Percentiles rank a stretch among this genome's conserved stretches.
phyloP scores from a whole-genome alignment of 2,329 filamentous ascomycete species.

The Mollisiaceae sp. region DNA sequence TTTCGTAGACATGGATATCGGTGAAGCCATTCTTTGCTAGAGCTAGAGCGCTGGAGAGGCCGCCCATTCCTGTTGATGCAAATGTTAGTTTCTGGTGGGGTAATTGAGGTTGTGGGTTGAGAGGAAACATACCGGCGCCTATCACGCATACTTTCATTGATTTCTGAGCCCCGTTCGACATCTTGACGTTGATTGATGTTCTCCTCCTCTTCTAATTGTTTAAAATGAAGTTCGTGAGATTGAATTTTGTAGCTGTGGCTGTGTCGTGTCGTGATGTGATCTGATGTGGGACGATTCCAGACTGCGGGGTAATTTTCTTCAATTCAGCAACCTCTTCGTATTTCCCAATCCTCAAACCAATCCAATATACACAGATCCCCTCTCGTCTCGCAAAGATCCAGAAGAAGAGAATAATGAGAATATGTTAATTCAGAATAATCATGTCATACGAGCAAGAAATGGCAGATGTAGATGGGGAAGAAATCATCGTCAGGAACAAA shows the following conservation, averaged over 20 bases:
- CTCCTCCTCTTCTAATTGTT: background rate
- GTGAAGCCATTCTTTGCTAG: constrained; percentile 78
- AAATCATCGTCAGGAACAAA: background rate
- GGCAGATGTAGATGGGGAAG: background rate
- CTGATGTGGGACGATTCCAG: background rate
- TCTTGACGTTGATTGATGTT: background rate
- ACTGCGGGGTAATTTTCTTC: background rate
- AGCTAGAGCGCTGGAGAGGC: constrained; percentile 72
- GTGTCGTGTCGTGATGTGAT: background rate
- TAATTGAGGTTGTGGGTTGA: background rate
- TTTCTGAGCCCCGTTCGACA: background rate
- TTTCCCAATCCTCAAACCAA: background rate
- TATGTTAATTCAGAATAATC: background rate
- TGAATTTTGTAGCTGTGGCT: background rate
- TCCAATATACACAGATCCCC: background rate
- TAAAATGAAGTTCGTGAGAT: no score
- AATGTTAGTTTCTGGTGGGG: background rate
- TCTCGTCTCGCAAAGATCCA: no score
- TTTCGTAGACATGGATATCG: constrained; percentile 76
- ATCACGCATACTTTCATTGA: background rate
- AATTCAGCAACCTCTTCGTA: background rate
- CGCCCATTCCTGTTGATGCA: constrained; percentile 72
- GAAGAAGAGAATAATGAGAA: background rate
- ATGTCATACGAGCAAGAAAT: background rate
- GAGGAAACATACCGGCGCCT: constrained; percentile 2